phyloP scores from a whole-genome alignment of 306 rosid species.

The Castanea crenata region DNA sequence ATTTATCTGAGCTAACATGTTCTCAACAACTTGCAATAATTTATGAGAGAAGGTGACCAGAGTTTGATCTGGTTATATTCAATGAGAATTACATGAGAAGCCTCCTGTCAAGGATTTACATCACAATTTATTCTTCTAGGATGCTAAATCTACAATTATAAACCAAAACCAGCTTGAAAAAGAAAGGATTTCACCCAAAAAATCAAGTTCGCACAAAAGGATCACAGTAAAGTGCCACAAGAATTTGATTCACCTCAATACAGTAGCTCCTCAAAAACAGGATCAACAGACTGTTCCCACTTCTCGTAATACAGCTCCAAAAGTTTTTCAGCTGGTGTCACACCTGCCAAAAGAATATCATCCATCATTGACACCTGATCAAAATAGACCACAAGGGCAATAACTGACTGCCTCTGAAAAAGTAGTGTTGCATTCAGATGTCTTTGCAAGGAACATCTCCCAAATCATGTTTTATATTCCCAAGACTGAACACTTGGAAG shows the following conservation, averaged over 20 bases:
- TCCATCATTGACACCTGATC: background rate
- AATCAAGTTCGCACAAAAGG: background rate
- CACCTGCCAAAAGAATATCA: constrained; percentile 49
- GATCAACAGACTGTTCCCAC: constrained; percentile 83
- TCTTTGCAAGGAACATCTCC: background rate
- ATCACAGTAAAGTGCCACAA: constrained; percentile 17
- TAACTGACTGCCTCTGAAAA: background rate
- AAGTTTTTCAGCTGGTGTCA: constrained; percentile 89
- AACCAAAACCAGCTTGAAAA: constrained; percentile 26
- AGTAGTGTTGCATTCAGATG: background rate
- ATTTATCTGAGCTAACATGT: constrained; percentile 2
- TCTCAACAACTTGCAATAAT: constrained; percentile 7
- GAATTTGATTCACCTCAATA: constrained; percentile 51
- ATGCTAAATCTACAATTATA: constrained; percentile 10
- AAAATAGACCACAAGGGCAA: background rate
- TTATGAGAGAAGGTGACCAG: constrained; percentile 12
- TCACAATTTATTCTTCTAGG: constrained; percentile 32
- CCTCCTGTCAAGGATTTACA: constrained; percentile 36
- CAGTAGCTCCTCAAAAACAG: constrained; percentile 85
- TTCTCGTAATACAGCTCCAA: constrained; percentile 76
- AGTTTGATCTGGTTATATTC: constrained; percentile 21
- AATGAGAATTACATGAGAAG: constrained; percentile 23
- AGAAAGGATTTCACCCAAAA: constrained; percentile 25
- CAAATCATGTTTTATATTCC: background rate
- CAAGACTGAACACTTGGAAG: background rate